A percentile compares a stretch with the other conserved stretches of the same genome.
phyloP scores from a whole-genome alignment of 2,329 filamentous ascomycete genomes.

The Aspergillus niger region DNA sequence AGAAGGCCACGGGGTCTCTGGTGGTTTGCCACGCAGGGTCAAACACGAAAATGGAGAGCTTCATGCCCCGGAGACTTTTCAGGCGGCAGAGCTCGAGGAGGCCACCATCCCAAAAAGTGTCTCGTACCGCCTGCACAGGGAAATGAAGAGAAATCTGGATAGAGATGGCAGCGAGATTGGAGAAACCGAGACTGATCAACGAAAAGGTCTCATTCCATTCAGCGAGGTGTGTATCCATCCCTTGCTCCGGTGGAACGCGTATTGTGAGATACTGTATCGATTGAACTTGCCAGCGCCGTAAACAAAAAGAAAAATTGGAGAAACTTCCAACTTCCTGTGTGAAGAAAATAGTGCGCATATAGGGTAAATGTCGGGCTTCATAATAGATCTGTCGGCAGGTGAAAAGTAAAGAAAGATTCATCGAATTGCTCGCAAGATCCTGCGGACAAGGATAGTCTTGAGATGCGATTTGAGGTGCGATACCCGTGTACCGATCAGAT shows the following conservation, averaged over 20 bases:
- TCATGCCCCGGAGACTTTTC: background rate
- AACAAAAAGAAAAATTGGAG: background rate
- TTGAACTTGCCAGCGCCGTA: background rate
- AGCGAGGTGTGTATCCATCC: background rate
- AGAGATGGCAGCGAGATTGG: too few relatives aligned
- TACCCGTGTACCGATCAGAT: background rate
- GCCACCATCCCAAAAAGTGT: too few relatives aligned
- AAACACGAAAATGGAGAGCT: background rate
- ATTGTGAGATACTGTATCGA: background rate
- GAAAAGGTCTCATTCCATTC: constrained; percentile 1
- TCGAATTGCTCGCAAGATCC: background rate
- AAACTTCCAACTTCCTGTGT: background rate
- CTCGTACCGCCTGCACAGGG: too few relatives aligned
- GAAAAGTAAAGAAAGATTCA: background rate
- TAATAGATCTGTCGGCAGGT: background rate
- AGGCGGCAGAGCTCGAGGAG: background rate
- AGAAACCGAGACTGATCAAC: background rate
- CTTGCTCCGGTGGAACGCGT: background rate
- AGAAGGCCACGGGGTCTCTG: background rate
- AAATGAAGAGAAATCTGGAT: too few relatives aligned
- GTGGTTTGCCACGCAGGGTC: background rate
- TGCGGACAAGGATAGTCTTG: background rate
- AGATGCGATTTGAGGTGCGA: background rate
- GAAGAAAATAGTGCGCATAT: background rate
- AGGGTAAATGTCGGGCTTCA: background rate